These are phyloP conservation scores for Globisporangium viniferum DNA, from an alignment of 352 stramenopile species.

Conservation along the genomic window DNA sequence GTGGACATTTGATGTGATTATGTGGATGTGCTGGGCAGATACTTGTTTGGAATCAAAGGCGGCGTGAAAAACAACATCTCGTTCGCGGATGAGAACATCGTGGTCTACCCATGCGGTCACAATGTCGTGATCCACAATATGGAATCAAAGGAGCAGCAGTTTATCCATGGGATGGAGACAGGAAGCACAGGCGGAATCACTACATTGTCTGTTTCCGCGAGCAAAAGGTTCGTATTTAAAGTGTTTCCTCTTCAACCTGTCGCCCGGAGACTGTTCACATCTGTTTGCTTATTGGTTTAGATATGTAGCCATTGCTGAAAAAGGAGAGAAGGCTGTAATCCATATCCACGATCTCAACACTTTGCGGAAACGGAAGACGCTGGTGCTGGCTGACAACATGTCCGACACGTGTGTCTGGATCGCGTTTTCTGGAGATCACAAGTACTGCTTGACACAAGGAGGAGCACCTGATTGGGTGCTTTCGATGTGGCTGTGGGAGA, in stretches of 20 bases:
- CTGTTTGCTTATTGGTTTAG: constrained; percentile 8
- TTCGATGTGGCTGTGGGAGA: constrained; percentile 92
- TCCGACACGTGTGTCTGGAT: constrained; percentile 77
- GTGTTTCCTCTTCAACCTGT: not conserved
- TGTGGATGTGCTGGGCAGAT: constrained; percentile 21
- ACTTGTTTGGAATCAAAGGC: constrained; percentile 86
- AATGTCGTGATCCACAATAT: constrained; percentile 88
- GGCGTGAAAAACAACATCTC: constrained; percentile 78
- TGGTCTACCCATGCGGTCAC: constrained; percentile 87
- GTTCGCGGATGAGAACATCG: constrained; percentile 82
- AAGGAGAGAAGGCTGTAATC: constrained; percentile 72
- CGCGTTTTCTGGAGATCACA: constrained; percentile 88
- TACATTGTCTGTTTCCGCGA: constrained; percentile 75
- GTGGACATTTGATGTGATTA: not conserved
- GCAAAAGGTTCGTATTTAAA: constrained; percentile 42
- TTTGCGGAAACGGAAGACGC: constrained; percentile 81
- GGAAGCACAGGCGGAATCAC: constrained; percentile 77
- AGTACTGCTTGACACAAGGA: constrained; percentile 89
- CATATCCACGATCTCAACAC: constrained; percentile 91
- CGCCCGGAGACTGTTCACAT: not conserved
- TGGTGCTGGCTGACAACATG: constrained; percentile 75
- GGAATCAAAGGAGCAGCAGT: constrained; percentile 89
- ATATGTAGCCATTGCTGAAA: constrained; percentile 89
- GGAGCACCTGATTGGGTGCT: constrained; percentile 89
- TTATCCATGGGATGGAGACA: constrained; percentile 84